Percentiles rank a stretch among this genome's conserved stretches.
Conservation (phyloP, 768 basidiomycete species). For the Boletus insuetus region DNA sequence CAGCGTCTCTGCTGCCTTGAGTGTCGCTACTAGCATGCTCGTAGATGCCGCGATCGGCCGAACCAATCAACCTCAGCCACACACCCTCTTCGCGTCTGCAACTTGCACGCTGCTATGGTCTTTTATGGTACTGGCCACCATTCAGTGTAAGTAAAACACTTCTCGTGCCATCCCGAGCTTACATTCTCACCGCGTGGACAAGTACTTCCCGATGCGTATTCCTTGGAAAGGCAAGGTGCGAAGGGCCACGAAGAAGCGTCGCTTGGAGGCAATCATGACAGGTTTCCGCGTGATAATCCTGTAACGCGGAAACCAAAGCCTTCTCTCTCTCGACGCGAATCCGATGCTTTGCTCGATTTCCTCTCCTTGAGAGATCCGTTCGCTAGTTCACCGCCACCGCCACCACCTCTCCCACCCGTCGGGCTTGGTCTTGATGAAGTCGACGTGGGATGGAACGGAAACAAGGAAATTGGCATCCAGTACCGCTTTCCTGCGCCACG, state of each 20-base stretch:
- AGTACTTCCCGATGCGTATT: slow-evolving; percentile 21
- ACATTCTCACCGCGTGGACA: background rate
- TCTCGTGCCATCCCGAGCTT: background rate
- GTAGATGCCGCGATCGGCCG: background rate
- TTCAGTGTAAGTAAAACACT: slow-evolving; percentile 23
- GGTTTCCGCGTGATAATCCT: background rate
- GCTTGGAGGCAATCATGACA: background rate
- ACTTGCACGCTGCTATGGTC: slow-evolving; percentile 27
- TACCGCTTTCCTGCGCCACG: slow-evolving; percentile 35
- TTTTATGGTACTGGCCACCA: slow-evolving; percentile 10
- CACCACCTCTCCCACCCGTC: slow-evolving; percentile 28
- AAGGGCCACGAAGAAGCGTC: background rate
- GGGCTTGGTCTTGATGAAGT: slow-evolving; percentile 29
- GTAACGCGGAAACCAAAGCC: slow-evolving; percentile 13
- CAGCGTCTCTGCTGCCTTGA: slow-evolving; percentile 22
- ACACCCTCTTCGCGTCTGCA: slow-evolving; percentile 15
- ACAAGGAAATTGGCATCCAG: slow-evolving; percentile 24
- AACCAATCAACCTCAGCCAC: background rate
- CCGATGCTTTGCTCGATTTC: slow-evolving; percentile 31
- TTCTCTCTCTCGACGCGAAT: slow-evolving; percentile 19
- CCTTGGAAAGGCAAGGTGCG: slow-evolving; percentile 8
- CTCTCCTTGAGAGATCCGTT: slow-evolving; percentile 35
- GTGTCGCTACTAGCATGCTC: slow-evolving; percentile 14
- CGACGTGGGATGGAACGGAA: slow-evolving; percentile 26
- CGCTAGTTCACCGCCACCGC: slow-evolving; percentile 33